Evolutionary conservation across 23 red algal genomes (phyloP).

Genomic region (Gracilaria gracilis): DNA sequence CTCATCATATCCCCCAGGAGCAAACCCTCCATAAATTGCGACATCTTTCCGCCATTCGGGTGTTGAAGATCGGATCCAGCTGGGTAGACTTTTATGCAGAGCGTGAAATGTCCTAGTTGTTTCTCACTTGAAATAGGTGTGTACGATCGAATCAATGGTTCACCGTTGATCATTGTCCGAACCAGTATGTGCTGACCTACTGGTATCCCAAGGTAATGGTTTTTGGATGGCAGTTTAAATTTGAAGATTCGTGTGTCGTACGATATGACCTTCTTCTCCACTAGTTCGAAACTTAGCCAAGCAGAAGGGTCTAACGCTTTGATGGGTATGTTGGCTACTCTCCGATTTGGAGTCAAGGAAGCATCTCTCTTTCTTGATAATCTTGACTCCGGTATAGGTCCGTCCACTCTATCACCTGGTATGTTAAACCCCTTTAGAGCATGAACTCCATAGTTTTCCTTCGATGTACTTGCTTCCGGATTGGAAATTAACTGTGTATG

Average conservation of each 20-base stretch:
- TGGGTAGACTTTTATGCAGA: slow-evolving; percentile 88
- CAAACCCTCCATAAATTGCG: slow-evolving; percentile 84
- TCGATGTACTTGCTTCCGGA: neutral
- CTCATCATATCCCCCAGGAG: slow-evolving; percentile 80
- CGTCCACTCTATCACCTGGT: neutral
- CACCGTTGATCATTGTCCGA: slow-evolving; percentile 65
- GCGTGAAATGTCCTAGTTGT: slow-evolving; percentile 64
- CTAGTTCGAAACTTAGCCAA: slow-evolving; percentile 66
- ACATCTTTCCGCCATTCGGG: slow-evolving; percentile 82
- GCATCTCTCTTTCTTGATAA: neutral
- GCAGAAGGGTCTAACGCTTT: slow-evolving; percentile 73
- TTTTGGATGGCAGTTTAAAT: slow-evolving; percentile 67
- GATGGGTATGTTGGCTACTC: neutral
- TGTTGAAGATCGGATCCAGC: slow-evolving; percentile 63
- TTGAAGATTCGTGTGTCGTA: slow-evolving; percentile 75
- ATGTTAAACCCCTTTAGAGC: neutral
- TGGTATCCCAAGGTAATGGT: slow-evolving; percentile 76
- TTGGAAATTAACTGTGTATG: too few species aligned
- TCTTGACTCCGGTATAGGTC: neutral
- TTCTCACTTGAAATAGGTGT: slow-evolving; percentile 79
- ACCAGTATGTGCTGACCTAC: slow-evolving; percentile 86
- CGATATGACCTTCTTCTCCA: slow-evolving; percentile 52
- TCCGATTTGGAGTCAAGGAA: neutral
- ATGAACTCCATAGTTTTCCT: neutral
- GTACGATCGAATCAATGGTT: slow-evolving; percentile 87